These are phyloP conservation scores for Tulasnella sp. DNA, from an alignment of 768 basidiomycete species.

Conservation along the genomic window DNA sequence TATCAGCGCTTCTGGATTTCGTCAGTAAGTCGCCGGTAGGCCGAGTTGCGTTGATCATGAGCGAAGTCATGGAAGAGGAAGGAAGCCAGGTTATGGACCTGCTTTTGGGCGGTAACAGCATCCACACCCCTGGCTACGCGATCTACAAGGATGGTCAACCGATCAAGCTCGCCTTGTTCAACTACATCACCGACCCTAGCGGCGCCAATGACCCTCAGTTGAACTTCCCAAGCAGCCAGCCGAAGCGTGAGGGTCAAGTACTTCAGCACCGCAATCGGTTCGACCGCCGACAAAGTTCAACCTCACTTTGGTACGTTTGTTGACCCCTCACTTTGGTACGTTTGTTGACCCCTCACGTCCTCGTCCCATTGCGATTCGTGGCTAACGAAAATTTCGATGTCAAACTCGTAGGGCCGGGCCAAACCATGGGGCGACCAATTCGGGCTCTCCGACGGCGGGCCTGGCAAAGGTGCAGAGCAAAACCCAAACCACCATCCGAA, in stretches of 20 bases:
- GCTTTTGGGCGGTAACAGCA: constrained; percentile 46
- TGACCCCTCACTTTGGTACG: too few species aligned
- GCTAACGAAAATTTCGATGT: constrained; percentile 30
- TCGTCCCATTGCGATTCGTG: too few species aligned
- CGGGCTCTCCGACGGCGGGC: constrained; percentile 35
- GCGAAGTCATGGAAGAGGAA: constrained; percentile 64
- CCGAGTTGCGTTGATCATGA: constrained; percentile 61
- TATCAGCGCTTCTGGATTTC: too few species aligned
- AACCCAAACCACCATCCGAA: constrained; percentile 25
- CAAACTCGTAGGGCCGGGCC: constrained; percentile 24
- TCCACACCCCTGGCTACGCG: constrained; percentile 59
- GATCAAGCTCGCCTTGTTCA: constrained; percentile 20
- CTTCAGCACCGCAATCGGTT: constrained; percentile 12
- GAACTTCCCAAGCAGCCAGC: background rate
- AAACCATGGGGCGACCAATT: constrained; percentile 24
- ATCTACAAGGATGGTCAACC: constrained; percentile 68
- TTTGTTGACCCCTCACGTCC: too few species aligned
- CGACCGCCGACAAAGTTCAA: constrained; percentile 19
- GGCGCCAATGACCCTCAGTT: constrained; percentile 3
- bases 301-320: constrained; percentile 5
- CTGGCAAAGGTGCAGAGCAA: background rate
- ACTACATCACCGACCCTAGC: constrained; percentile 13
- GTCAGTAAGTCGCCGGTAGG: constrained; percentile 6
- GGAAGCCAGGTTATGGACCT: constrained; percentile 66
- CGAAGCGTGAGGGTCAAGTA: constrained; percentile 22